A percentile compares a stretch with the other conserved stretches of the same genome.
Conservation (phyloP, 2,329 filamentous ascomycete species). For the Polychaeton citri region DNA sequence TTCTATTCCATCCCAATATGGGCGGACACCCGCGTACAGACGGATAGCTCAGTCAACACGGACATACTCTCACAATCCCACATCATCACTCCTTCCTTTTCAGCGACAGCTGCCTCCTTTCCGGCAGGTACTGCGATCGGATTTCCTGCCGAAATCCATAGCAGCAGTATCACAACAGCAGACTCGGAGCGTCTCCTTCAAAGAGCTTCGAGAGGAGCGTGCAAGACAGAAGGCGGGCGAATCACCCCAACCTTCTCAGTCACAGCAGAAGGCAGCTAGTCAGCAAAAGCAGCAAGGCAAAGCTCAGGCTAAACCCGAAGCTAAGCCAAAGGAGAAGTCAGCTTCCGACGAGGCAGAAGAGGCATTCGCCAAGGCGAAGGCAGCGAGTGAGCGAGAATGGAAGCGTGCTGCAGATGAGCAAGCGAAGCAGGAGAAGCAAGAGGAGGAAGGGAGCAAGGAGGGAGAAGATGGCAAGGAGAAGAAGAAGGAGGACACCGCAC, state of each 20-base stretch:
- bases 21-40: constrained; percentile 35
- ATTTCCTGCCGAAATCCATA: constrained; percentile 28
- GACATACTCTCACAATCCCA: constrained; percentile 11
- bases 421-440: constrained; percentile 14
- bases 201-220: constrained; percentile 22
- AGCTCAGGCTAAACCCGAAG: constrained; percentile 10
- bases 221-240: constrained; percentile 21
- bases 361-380: constrained; percentile 20
- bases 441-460: constrained; percentile 30
- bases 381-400: constrained; percentile 28
- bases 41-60: constrained; percentile 28
- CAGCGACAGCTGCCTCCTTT: constrained; percentile 10
- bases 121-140: constrained; percentile 26
- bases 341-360: constrained; percentile 19
- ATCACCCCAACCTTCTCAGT: constrained; percentile 26
- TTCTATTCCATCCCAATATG: constrained; percentile 23
- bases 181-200: constrained; percentile 30
- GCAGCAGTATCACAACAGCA: constrained; percentile 22
- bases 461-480: constrained; percentile 35
- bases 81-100: constrained; percentile 10
- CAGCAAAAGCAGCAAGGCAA: constrained; percentile 11
- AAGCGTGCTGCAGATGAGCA: constrained; percentile 31
- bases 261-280: constrained; percentile 19
- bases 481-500: constrained; percentile 52
- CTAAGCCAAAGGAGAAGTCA: constrained; percentile 15